Evolutionary conservation across 2,329 filamentous ascomycete genomes (phyloP), one percentile per base, ranked within the genome.

Genomic region (Microsporum ferrugineum): DNA sequence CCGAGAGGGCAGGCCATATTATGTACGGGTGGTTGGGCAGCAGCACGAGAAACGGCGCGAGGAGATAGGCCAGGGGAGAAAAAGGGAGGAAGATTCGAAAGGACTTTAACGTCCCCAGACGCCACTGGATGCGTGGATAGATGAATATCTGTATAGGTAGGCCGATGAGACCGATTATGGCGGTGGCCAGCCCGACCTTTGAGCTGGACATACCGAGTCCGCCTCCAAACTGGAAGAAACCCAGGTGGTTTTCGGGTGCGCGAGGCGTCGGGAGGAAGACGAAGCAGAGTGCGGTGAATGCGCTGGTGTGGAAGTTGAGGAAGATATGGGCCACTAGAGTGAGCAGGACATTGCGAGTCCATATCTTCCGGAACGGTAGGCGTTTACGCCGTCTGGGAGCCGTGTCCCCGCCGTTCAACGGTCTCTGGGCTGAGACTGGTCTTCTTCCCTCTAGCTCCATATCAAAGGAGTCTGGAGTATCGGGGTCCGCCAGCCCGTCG

Each of bases 251-350:
- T 73, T 72, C 76, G 0, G 71, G 72, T 64, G 78, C 83, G 3
- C 86, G 84, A 0, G 87, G 85, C 0, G 87, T 88, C 0, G 88
- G 89, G 53, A 91, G 79, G 72, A 91, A 91, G 58, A 89, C 80
- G 63, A 88, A 88, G 77, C 86, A 89, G 51, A 91, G 81, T 1
- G 86, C 82, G 69, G 88, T 87, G 76, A 90, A 91, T 33, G 87
- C 86, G 63, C 85, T 87, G 67, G 89, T 79, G 73, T 89, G 87
- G 68, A 89, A 84, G 64, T 87, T 85, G 66, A 88, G 84, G 57
- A 89, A 81, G 36, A 85, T 85, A 64, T 86, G 84, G 31, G 80
- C 81, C 56, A 88, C 69, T 2, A 90, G 71, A 0, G 80, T 82
- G 64, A 79, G 74, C n/a, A 83, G 67, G 31, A 83, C 78, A 62